phyloP scores from a whole-genome alignment of 2,329 filamentous ascomycete species.

The Graphium sp. region DNA sequence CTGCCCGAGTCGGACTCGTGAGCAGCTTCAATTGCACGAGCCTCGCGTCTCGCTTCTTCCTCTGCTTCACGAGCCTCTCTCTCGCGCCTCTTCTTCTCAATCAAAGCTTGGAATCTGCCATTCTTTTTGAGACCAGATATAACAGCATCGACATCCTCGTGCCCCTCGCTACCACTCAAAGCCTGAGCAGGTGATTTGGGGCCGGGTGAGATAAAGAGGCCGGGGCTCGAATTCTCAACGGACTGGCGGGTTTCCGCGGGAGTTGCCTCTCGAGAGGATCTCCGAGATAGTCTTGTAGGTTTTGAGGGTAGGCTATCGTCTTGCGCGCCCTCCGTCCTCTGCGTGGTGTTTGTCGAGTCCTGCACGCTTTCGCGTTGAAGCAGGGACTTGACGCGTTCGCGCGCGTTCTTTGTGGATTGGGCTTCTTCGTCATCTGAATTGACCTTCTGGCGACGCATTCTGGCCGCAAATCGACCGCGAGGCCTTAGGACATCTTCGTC shows the following conservation, averaged over 20 bases:
- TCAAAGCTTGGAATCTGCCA: constrained; percentile 51
- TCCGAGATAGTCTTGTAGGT: constrained; percentile 21
- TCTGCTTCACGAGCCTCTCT: constrained; percentile 49
- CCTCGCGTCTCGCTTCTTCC: constrained; percentile 18
- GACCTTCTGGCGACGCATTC: constrained; percentile 40
- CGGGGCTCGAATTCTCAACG: constrained; percentile 17
- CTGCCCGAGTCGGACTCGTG: constrained; percentile 24
- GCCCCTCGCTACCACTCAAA: no score
- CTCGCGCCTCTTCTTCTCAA: constrained; percentile 58
- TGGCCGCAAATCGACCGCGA: constrained; percentile 45
- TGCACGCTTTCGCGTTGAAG: constrained; percentile 14
- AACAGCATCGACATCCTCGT: constrained; percentile 20
- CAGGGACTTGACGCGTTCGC: constrained; percentile 25
- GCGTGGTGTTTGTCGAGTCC: constrained; percentile 11
- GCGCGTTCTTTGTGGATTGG: constrained; percentile 14
- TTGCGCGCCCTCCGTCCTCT: constrained; percentile 15
- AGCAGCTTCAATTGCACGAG: constrained; percentile 13
- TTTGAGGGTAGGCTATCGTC: constrained; percentile 22
- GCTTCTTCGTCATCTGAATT: constrained; percentile 8
- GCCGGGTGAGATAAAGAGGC: constrained; percentile 38
- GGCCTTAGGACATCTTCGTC: constrained; percentile 26
- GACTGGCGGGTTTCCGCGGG: constrained; percentile 11
- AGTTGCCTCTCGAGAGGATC: constrained; percentile 15
- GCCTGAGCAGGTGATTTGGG: constrained; percentile 4
- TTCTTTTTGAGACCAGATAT: constrained; percentile 26